Conservation (phyloP, 768 basidiomycete species). For the Paxillus involutus region DNA sequence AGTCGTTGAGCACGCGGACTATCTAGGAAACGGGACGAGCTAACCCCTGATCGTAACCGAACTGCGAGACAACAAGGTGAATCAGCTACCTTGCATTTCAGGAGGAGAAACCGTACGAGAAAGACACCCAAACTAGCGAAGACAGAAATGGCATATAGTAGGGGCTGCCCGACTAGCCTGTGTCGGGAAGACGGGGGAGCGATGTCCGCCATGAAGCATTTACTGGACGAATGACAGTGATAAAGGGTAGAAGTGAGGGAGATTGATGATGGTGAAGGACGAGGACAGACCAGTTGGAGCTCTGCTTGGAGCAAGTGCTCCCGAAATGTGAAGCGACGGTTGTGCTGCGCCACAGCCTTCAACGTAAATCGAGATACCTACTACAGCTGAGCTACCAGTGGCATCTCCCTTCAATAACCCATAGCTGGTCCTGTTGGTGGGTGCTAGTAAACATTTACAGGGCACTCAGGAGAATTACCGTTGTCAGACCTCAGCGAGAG, state of each 20-base stretch:
- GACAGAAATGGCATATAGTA: slow-evolving; percentile 77
- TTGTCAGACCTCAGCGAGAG: slow-evolving; percentile 14
- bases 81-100: neutral
- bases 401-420: neutral
- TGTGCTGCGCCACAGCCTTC: slow-evolving; percentile 18
- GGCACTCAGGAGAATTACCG: neutral
- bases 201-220: slow-evolving; percentile 57
- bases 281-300: slow-evolving; percentile 8
- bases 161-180: slow-evolving; percentile 72
- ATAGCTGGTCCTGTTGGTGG: no score
- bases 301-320: neutral
- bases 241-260: neutral
- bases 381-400: neutral
- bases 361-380: neutral
- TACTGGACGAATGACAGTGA: slow-evolving; percentile 18
- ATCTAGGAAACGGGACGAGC: slow-evolving; percentile 7
- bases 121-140: slow-evolving; percentile 87
- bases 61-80: slow-evolving; percentile 38
- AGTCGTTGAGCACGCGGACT: slow-evolving; percentile 4
- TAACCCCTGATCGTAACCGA: slow-evolving; percentile 88
- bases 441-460: neutral
- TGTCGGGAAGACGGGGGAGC: slow-evolving; percentile 30
- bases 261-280: slow-evolving; percentile 15
- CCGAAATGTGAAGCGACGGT: slow-evolving; percentile 6
- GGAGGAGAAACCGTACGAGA: slow-evolving; percentile 50